Percentiles rank a stretch among this genome's conserved stretches.
Conservation (phyloP, 805 yeast species). For the Ogataea zsoltii region DNA sequence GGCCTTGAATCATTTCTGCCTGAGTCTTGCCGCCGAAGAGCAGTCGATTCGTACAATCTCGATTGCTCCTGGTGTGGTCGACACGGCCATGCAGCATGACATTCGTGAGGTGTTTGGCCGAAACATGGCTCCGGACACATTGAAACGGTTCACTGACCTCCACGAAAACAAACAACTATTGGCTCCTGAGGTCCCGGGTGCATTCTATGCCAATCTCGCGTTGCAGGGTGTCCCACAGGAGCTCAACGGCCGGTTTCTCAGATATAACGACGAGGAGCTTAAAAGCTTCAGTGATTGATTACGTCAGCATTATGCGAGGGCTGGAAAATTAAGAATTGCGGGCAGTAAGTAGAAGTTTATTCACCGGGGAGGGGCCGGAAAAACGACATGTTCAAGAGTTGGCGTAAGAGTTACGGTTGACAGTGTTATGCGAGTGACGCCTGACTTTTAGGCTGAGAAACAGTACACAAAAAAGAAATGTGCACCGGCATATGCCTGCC, state of each 20-base stretch:
- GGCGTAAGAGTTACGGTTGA: too few species aligned
- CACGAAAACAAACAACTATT: conserved; percentile 58
- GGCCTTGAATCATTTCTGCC: conserved; percentile 77
- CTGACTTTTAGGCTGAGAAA: too few species aligned
- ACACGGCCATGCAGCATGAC: conserved; percentile 82
- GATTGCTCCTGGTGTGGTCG: conserved; percentile 94
- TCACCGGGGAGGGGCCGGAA: too few species aligned
- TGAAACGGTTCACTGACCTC: conserved; percentile 63
- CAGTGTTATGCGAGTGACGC: too few species aligned
- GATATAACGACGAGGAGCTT: conserved; percentile 52
- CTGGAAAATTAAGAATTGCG: background rate
- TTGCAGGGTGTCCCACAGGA: conserved; percentile 54
- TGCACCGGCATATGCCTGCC: too few species aligned
- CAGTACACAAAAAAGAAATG: too few species aligned
- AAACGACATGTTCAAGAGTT: too few species aligned
- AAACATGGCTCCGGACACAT: conserved; percentile 61
- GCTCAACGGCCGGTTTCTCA: conserved; percentile 65
- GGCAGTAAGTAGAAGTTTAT: too few species aligned
- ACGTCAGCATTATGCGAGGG: background rate
- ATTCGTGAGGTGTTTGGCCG: conserved; percentile 66
- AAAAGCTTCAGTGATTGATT: conserved; percentile 7
- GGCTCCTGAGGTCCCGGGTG: conserved; percentile 72
- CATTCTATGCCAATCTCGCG: conserved; percentile 66
- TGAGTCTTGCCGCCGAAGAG: conserved; percentile 70
- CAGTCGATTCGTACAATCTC: conserved; percentile 58